Evolutionary conservation across 2,329 filamentous ascomycete species (phyloP), one percentile per base, ranked within the genome.

Genomic region (Paramyrothecium roridum): DNA sequence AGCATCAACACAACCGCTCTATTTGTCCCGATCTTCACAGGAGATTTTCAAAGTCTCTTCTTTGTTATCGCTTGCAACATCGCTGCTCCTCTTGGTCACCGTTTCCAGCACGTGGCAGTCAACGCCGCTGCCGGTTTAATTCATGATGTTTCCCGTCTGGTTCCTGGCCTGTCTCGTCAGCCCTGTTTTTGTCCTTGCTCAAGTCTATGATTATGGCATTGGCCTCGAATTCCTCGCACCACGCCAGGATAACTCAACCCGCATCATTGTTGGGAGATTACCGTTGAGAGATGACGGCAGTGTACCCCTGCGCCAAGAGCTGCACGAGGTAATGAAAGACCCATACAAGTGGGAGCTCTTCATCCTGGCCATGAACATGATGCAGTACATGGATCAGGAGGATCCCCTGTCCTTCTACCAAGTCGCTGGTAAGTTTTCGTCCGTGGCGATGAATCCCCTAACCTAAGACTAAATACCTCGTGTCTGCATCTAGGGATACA

Each of bases 281-380:
- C 76, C 76, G 12, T 61, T 68, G 7, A 61, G 71, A 50, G 60
- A 59, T 23, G 73, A 78, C 57, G 74, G 70, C 46, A 72, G 71
- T 17, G 59, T 76, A 10, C 78, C 75, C 13, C 54, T 75, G 40
- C 82, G 91, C 59, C 78, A 80, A 51, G 89, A 95, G 65, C 83
- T 96, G 59, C 80, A 87, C 48, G 75, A 88, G 43, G 76, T 96
- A 62, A 76, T 83, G 59, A 73, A 80, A 53, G 81, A 90, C 56
- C 67, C 79, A 10, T 84, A 90, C 63, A 80, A 82, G 66, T 91
- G 87, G 85, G 91, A 90, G 67, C 72, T 96, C 56, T 96, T 88
- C 70, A 76, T 96, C 23, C 80, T 93, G 50, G 88, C 87, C 13
- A 79, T 95, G 63, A 84, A 83, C 68, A 84, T 86, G 74, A 85